Conservation (phyloP, 768 basidiomycete species). For the Rubroboletus pulcherrimus region DNA sequence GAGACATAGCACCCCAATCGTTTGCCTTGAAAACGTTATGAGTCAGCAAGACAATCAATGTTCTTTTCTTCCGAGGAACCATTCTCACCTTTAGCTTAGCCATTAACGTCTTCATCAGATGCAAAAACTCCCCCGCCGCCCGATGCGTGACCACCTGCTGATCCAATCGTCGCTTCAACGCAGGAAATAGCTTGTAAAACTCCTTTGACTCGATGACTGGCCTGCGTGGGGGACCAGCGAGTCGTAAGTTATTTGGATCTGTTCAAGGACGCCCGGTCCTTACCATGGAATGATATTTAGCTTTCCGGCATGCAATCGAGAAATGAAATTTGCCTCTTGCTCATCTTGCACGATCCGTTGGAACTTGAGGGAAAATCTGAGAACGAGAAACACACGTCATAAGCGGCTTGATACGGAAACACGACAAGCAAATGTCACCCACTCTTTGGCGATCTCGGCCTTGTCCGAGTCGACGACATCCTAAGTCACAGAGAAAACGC, state of each 20-base stretch:
- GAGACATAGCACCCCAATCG: slow-evolving; percentile 63
- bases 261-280: neutral
- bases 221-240: slow-evolving; percentile 6
- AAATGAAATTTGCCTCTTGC: slow-evolving; percentile 60
- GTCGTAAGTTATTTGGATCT: neutral
- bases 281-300: slow-evolving; percentile 59
- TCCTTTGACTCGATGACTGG: slow-evolving; percentile 61
- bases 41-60: neutral
- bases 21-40: slow-evolving; percentile 39
- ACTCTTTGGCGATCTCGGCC: slow-evolving; percentile 57
- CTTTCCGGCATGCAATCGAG: slow-evolving; percentile 52
- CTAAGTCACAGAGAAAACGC: slow-evolving; percentile 27
- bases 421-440: slow-evolving; percentile 5
- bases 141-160: slow-evolving; percentile 46
- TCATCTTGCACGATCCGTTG: slow-evolving; percentile 60
- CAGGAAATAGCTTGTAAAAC: slow-evolving; percentile 54
- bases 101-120: slow-evolving; percentile 60
- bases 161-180: slow-evolving; percentile 46
- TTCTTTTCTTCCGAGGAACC: neutral
- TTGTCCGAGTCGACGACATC: slow-evolving; percentile 64
- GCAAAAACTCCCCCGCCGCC: slow-evolving; percentile 52
- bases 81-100: slow-evolving; percentile 57
- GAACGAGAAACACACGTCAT: neutral
- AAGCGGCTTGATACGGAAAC: neutral
- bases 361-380: slow-evolving; percentile 54